phyloP scores from a whole-genome alignment of 2,329 filamentous ascomycete genomes.

The Lachnellula hyalina region DNA sequence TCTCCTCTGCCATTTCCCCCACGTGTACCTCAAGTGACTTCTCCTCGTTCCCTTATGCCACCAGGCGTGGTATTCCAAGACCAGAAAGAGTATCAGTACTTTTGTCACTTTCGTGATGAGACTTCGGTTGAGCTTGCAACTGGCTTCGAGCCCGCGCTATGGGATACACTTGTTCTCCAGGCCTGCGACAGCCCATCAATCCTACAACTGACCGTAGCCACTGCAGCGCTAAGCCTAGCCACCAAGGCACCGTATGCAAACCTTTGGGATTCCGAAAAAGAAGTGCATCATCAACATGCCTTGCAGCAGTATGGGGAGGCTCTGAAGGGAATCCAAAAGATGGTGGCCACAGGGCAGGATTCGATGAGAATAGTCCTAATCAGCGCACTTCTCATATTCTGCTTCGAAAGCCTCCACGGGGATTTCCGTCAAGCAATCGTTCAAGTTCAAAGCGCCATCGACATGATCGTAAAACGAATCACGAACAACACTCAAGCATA shows the following conservation, averaged over 20 bases:
- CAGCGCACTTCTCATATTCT: constrained; percentile 23
- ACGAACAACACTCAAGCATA: constrained; percentile 1
- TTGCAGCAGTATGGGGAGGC: constrained; percentile 18
- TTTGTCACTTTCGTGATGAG: constrained; percentile 20
- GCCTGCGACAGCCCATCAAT: constrained; percentile 20
- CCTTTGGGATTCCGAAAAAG: neutral
- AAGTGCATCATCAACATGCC: constrained; percentile 17
- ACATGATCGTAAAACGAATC: constrained; percentile 14
- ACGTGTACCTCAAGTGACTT: neutral
- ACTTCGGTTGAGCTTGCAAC: constrained; percentile 13
- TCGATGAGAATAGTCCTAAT: constrained; percentile 18
- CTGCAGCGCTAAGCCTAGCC: constrained; percentile 14
- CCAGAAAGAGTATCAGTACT: constrained; percentile 18
- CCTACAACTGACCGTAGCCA: constrained; percentile 12
- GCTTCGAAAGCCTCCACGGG: constrained; percentile 22
- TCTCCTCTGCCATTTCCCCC: constrained; percentile 3
- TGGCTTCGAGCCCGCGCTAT: constrained; percentile 15
- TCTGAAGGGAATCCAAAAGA: constrained; percentile 15
- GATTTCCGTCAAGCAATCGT: constrained; percentile 15
- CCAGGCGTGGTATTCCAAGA: constrained; percentile 11
- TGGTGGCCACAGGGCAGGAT: constrained; percentile 10
- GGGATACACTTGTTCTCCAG: constrained; percentile 16
- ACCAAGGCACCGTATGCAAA: constrained; percentile 4
- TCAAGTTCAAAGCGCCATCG: constrained; percentile 15
- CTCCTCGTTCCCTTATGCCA: constrained; percentile 3